A percentile compares a stretch with the other conserved stretches of the same genome.
phyloP scores from a whole-genome alignment of 768 basidiomycete species.

The Boletus rubropictus region DNA sequence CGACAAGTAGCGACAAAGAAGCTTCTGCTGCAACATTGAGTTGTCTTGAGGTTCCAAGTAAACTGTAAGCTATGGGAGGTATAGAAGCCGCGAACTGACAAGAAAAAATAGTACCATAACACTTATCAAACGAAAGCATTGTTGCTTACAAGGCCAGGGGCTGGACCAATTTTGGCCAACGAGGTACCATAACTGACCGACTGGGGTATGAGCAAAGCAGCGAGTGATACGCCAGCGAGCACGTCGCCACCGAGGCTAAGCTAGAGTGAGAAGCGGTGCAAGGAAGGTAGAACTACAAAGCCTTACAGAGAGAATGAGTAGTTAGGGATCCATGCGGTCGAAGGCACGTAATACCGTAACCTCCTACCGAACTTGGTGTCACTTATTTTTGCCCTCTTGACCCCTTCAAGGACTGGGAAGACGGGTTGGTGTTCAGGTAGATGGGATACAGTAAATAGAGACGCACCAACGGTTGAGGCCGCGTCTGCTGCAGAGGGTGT shows the following conservation, averaged over 20 bases:
- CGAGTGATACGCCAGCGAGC: conserved; percentile 82
- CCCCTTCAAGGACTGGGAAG: conserved; percentile 7
- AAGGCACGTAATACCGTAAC: conserved; percentile 72
- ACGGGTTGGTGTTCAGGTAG: neutral
- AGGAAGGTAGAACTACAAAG: neutral
- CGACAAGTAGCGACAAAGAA: conserved; percentile 78
- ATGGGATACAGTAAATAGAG: neutral
- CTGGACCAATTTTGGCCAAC: conserved; percentile 77
- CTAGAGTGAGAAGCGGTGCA: neutral
- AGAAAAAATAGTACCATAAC: neutral
- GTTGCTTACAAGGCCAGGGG: conserved; percentile 70
- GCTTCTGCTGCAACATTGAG: conserved; percentile 88
- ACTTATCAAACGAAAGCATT: neutral
- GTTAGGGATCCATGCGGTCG: conserved; percentile 71
- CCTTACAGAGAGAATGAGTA: conserved; percentile 66
- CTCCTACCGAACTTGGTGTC: conserved; percentile 39
- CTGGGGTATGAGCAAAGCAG: conserved; percentile 78
- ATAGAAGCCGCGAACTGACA: conserved; percentile 76
- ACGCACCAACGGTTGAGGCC: conserved; percentile 19
- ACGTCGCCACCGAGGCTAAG: conserved; percentile 60
- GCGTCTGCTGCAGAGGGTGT: conserved; percentile 12
- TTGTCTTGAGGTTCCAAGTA: conserved; percentile 82
- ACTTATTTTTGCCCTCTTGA: conserved; percentile 14
- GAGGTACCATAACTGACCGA: conserved; percentile 90
- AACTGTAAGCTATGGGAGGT: conserved; percentile 81